These are phyloP conservation scores for Hordeum marinum DNA, from an alignment of 176 grass and related monocot species.

Conservation along the genomic window DNA sequence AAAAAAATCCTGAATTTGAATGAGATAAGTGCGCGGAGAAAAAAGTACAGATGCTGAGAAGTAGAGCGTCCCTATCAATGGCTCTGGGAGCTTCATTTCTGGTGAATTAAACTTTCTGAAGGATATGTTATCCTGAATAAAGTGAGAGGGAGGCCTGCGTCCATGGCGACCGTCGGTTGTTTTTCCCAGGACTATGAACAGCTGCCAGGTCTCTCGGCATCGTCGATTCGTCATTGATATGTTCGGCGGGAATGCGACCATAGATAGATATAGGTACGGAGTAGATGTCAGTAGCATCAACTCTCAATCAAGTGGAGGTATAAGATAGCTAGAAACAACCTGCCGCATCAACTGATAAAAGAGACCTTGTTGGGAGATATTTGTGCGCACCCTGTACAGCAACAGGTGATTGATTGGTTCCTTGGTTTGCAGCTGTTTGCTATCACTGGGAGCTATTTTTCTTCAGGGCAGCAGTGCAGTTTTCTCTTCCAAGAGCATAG, in stretches of 20 bases:
- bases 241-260: constrained; percentile 7
- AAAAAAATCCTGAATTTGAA: neutral
- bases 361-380: neutral
- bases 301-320: neutral
- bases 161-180: constrained; percentile 8
- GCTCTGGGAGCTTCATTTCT: neutral
- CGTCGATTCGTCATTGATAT: neutral
- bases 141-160: constrained; percentile 7
- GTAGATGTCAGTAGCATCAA: constrained; percentile 5
- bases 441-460: no score
- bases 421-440: neutral
- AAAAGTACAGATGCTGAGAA: neutral
- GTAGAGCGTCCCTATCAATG: constrained; percentile 2
- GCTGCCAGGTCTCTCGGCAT: neutral
- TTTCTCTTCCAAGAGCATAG: neutral
- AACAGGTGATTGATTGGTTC: neutral
- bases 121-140: constrained; percentile 21
- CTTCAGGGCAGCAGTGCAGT: no score
- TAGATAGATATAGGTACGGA: neutral
- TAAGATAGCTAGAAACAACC: neutral
- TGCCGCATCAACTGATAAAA: neutral
- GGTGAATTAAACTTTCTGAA: neutral
- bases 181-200: neutral
- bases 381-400: neutral
- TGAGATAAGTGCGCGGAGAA: neutral